These are phyloP conservation scores for Didymella exigua DNA, from an alignment of 2,329 filamentous ascomycete genomes.

Conservation along the genomic window DNA sequence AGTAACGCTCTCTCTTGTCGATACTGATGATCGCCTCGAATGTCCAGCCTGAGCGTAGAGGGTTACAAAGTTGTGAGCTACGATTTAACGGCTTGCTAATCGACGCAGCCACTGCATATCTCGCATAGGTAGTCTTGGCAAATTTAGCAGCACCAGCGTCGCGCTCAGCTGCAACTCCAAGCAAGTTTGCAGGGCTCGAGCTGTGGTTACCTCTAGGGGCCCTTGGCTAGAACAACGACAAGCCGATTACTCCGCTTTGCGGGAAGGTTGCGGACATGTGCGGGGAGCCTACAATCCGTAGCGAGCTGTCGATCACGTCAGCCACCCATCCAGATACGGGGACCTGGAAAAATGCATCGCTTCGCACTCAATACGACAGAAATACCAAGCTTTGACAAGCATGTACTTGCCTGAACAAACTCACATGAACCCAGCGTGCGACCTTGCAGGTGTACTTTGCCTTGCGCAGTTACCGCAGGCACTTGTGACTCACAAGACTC, in stretches of 20 bases:
- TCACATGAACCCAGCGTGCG: background rate
- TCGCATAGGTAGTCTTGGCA: background rate
- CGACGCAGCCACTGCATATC: background rate
- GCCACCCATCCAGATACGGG: background rate
- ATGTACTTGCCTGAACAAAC: background rate
- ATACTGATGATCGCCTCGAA: background rate
- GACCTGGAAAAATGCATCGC: background rate
- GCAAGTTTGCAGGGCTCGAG: background rate
- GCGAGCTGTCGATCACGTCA: conserved; percentile 4
- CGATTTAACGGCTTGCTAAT: background rate
- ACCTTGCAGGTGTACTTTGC: background rate
- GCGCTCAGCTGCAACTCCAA: background rate
- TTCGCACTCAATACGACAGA: background rate
- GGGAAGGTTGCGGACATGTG: conserved; percentile 10
- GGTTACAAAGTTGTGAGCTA: background rate
- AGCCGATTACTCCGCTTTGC: conserved; percentile 1
- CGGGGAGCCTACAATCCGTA: conserved; percentile 8
- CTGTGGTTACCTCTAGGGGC: background rate
- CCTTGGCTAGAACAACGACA: background rate
- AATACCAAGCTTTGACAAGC: conserved; percentile 7
- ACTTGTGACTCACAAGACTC: background rate
- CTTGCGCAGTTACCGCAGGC: conserved; percentile 1
- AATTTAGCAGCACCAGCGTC: background rate
- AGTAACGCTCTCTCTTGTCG: background rate
- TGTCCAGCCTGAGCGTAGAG: background rate